Evolutionary conservation across 2,329 filamentous ascomycete genomes (phyloP), one percentile per base, ranked within the genome.

Genomic region (Trichoderma atrobrunneum): DNA sequence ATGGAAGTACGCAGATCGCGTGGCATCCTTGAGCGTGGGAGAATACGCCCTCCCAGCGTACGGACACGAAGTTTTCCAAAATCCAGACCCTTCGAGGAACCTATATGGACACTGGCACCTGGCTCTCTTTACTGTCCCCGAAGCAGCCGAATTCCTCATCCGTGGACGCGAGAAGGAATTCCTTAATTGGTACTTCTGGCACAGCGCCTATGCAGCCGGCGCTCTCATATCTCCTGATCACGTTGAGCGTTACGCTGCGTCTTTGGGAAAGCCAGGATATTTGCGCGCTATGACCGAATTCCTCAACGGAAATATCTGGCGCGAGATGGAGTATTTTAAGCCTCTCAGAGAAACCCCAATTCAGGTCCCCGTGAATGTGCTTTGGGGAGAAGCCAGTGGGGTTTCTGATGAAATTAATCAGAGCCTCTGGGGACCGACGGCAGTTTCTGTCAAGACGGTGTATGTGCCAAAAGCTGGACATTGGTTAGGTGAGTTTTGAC

Each of bases 91-190:
- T 0, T 82, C 74, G 51, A 80, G 80, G 75, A 79, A 84, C 26
- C 75, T 84, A 0, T 86, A 85, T 72, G 76, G 78, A 24, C 82
- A 83, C 69, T 82, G 80, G 78, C 82, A 84, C 67, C 76, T 84
- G 2, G 83, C 83, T 0, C 84, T 86, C 76, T 86, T 87, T 76
- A 78, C 80, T 32, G 81, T 86, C 5, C 80, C 85, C 0, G 85
- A 86, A 26, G 78, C 84, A 1, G 85, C 85, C 0, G 80, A 84
- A 68, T 86, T 83, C 68, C 82, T 87, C 70, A 83, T 86, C 72
- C 75, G 75, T 0, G 84, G 82, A 0, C 78, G 80, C 0, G 84
- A 85, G 74, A 81, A 78, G 70, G 77, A 84, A 72, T 82, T 85
- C 72, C 75, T 85, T 0, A 74, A 79, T 11, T 85, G 84, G 84